phyloP scores from a whole-genome alignment of 2,329 filamentous ascomycete species.

The Trichoderma semiorbis region DNA sequence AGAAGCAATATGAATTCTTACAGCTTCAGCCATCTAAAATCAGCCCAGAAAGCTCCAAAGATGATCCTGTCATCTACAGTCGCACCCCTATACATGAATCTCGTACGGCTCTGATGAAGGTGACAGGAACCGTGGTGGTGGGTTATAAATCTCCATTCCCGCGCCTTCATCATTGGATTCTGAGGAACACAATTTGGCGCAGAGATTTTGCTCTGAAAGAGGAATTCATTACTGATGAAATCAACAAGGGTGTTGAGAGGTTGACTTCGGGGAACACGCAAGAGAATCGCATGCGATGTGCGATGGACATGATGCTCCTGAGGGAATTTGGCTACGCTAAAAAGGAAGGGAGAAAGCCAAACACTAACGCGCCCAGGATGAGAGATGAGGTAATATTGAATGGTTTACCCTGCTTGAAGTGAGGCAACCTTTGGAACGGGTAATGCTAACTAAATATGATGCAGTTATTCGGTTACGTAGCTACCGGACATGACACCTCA shows the following conservation, averaged over 20 bases:
- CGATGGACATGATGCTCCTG: not conserved
- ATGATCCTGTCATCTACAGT: not conserved
- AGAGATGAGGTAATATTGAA: not conserved
- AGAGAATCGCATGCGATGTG: not conserved
- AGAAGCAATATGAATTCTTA: not conserved
- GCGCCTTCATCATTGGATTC: not conserved
- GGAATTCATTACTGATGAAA: not conserved
- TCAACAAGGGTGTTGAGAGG: not conserved
- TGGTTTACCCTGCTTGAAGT: not conserved
- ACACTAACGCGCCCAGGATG: not conserved
- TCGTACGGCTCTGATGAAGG: not conserved
- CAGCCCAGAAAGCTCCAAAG: not conserved
- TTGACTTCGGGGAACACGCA: not conserved
- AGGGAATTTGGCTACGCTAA: not conserved
- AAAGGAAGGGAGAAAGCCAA: not conserved
- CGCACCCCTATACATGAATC: not conserved
- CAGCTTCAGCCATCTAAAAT: not conserved
- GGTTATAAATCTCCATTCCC: not conserved
- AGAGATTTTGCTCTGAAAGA: not conserved
- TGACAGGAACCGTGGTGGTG: not conserved
- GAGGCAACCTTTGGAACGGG: too few relatives aligned
- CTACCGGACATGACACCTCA: constrained; percentile 1
- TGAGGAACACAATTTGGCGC: not conserved
- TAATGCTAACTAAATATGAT: not conserved
- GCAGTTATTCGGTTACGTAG: not conserved